Percentiles rank a stretch among this genome's conserved stretches.
Conservation (phyloP, 1,139 yeast genomes). For the Zygosaccharomyces pseudobailii region DNA sequence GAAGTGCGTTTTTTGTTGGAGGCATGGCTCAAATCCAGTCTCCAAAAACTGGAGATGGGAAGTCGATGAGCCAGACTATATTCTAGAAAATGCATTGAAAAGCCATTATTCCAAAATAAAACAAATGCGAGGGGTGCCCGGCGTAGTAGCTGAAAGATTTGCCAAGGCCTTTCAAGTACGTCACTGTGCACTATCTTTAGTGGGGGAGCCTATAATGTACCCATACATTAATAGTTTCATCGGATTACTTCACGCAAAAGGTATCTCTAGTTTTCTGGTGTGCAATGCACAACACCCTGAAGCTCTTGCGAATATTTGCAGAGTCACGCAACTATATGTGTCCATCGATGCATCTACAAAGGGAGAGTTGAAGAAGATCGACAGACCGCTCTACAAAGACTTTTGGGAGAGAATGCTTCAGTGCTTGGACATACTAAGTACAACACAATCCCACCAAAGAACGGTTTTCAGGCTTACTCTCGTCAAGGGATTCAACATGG, state of each 20-base stretch:
- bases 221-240: constrained; percentile 87
- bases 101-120: constrained; percentile 91
- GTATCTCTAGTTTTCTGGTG: constrained; percentile 80
- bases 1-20: constrained; percentile 95
- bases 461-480: constrained; percentile 88
- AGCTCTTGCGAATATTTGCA: constrained; percentile 58
- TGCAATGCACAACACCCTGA: constrained; percentile 97
- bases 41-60: constrained; percentile 98
- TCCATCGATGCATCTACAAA: constrained; percentile 91
- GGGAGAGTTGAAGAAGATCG: constrained; percentile 72
- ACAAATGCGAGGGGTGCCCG: constrained; percentile 94
- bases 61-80: constrained; percentile 81
- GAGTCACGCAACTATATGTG: constrained; percentile 86
- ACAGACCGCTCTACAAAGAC: constrained; percentile 83
- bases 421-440: constrained; percentile 74
- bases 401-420: constrained; percentile 85
- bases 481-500: constrained; percentile 89
- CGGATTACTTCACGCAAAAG: constrained; percentile 68
- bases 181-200: constrained; percentile 88
- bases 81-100: constrained; percentile 75
- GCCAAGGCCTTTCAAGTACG: constrained; percentile 84
- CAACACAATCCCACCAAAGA: constrained; percentile 72
- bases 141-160: constrained; percentile 83
- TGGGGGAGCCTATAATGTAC: constrained; percentile 91
- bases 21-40: constrained; percentile 96